phyloP scores from a whole-genome alignment of 2,329 filamentous ascomycete genomes.

The Peltaster fructicola region DNA sequence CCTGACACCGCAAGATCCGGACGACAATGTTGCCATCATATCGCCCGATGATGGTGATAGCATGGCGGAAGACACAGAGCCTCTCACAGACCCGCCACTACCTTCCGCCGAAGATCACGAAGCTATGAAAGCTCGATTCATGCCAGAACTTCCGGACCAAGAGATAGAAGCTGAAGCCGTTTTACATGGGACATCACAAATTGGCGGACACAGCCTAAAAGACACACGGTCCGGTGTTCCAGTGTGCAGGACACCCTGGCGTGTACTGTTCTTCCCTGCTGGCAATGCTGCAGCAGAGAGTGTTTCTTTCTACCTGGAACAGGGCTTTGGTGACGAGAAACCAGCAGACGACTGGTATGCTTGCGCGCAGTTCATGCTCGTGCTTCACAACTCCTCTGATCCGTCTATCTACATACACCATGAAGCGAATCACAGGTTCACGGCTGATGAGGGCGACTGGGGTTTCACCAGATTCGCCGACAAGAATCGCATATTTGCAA shows the following conservation, averaged over 20 bases:
- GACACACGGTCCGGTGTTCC: constrained; percentile 74
- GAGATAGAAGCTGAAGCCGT: constrained; percentile 59
- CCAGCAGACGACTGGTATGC: constrained; percentile 89
- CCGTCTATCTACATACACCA: constrained; percentile 64
- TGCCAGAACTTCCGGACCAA: constrained; percentile 62
- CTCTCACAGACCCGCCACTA: constrained; percentile 23
- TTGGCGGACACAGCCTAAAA: constrained; percentile 60
- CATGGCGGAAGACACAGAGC: constrained; percentile 34
- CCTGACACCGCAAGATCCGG: constrained; percentile 21
- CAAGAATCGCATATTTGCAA: constrained; percentile 65
- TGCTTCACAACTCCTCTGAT: constrained; percentile 86
- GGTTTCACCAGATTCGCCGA: constrained; percentile 96
- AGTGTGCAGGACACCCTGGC: constrained; percentile 85
- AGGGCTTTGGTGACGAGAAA: constrained; percentile 59
- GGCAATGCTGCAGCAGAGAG: constrained; percentile 80
- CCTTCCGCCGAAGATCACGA: constrained; percentile 48
- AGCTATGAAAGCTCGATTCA: constrained; percentile 65
- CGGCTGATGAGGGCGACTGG: constrained; percentile 92
- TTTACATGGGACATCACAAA: constrained; percentile 76
- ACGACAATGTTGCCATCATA: constrained; percentile 38
- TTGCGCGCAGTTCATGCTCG: constrained; percentile 87
- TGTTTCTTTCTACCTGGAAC: constrained; percentile 89
- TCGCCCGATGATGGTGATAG: constrained; percentile 38
- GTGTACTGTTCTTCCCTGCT: constrained; percentile 84
- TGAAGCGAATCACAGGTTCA: constrained; percentile 85